phyloP scores from a whole-genome alignment of 495 filamentous ascomycete genomes.

The Neurospora sp. region DNA sequence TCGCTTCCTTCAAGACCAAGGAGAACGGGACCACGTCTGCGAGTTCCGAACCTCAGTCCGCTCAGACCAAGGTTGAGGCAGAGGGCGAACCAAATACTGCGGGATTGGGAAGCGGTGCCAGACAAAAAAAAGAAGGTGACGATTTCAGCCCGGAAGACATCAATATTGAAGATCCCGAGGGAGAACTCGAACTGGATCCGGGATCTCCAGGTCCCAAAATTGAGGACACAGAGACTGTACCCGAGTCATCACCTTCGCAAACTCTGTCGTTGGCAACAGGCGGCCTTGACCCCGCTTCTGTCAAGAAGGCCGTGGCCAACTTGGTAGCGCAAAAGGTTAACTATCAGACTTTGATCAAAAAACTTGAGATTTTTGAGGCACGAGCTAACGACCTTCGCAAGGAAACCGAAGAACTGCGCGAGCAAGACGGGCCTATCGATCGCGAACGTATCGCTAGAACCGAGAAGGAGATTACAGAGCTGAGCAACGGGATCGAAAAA shows the following conservation, averaged over 20 bases:
- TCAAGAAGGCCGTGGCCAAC: constrained; percentile 3
- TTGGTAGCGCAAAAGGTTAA: constrained; percentile 12
- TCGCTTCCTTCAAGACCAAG: constrained; percentile 23
- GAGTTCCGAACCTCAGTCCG: not conserved
- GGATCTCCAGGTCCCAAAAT: constrained; percentile 12
- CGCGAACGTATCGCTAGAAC: constrained; percentile 5
- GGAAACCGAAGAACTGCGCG: constrained; percentile 11
- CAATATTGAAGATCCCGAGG: constrained; percentile 35
- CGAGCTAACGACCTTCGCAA: constrained; percentile 8
- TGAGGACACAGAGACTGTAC: not conserved
- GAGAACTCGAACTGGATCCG: constrained; percentile 20
- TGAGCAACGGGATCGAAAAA: constrained; percentile 12
- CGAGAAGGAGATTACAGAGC: constrained; percentile 4
- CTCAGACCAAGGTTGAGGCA: constrained; percentile 6
- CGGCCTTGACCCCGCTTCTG: not conserved
- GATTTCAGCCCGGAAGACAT: constrained; percentile 38
- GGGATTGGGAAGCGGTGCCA: not conserved
- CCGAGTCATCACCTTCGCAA: constrained; percentile 1
- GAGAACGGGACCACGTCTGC: not conserved
- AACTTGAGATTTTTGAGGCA: constrained; percentile 12
- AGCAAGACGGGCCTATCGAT: not conserved
- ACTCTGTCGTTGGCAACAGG: not conserved
- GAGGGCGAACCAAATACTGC: not conserved
- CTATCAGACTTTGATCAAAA: constrained; percentile 13
- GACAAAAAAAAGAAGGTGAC: constrained; percentile 14